phyloP scores from a whole-genome alignment of 495 filamentous ascomycete species.

The Aspergillus sclerotioniger region DNA sequence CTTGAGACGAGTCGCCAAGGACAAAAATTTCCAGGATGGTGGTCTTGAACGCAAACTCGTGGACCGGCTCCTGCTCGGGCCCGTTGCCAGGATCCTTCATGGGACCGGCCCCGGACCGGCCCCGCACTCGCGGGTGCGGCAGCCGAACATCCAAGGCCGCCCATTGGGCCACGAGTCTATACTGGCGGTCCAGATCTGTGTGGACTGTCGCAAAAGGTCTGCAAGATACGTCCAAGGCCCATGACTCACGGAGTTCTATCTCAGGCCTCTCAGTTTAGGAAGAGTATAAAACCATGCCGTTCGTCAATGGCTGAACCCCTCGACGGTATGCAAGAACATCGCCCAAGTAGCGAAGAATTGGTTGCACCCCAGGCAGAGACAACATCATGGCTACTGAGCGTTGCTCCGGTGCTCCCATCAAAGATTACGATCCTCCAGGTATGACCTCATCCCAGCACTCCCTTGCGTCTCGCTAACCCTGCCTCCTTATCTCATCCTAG shows the following conservation, averaged over 20 bases:
- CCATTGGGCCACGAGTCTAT: constrained; percentile 11
- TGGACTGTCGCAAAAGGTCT: not conserved
- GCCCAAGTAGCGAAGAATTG: not conserved
- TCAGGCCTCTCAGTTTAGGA: not conserved
- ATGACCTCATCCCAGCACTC: not conserved
- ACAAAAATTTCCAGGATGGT: not conserved
- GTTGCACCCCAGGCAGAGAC: not conserved
- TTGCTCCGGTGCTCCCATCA: not conserved
- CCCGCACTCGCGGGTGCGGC: constrained; percentile 17
- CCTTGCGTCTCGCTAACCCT: not conserved
- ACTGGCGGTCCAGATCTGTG: not conserved
- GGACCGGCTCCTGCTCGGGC: constrained; percentile 28
- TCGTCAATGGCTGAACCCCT: not conserved
- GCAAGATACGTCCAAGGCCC: not conserved
- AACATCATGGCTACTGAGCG: not conserved
- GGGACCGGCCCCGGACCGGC: constrained; percentile 31
- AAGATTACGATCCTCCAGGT: not conserved
- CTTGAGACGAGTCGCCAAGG: not conserved
- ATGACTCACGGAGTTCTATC: not conserved
- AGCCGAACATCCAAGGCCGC: not conserved
- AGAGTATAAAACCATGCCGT: not conserved
- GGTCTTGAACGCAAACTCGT: not conserved
- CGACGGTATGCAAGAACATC: not conserved
- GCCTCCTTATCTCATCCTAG: not conserved
- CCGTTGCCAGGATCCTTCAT: constrained; percentile 12